Percentiles rank a stretch among this genome's conserved stretches.
phyloP scores from a whole-genome alignment of 345 rosid species.

The Linum lewisii region DNA sequence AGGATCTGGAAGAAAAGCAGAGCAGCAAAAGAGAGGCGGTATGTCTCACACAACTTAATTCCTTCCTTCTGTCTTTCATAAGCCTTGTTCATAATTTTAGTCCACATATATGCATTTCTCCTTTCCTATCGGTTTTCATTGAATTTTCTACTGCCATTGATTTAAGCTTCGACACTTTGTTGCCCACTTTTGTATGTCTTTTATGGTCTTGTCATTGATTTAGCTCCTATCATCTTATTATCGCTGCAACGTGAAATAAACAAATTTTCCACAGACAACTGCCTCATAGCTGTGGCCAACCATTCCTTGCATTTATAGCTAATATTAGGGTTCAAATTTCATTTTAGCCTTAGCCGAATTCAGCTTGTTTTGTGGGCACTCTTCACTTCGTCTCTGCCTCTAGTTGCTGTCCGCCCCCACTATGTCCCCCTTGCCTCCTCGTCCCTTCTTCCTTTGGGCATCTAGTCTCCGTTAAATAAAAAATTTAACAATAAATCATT shows the following conservation, averaged over 20 bases:
- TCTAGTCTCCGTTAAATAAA: too few relatives aligned
- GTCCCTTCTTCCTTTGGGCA: too few relatives aligned
- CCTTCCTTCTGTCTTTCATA: neutral
- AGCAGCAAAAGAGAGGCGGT: constrained; percentile 88
- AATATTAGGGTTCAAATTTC: neutral
- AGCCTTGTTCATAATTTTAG: neutral
- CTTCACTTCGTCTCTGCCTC: too few relatives aligned
- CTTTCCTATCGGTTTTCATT: neutral
- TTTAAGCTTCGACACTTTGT: neutral
- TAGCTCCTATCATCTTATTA: neutral
- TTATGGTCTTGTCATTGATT: neutral
- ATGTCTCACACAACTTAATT: constrained; percentile 8
- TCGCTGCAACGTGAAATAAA: too few relatives aligned
- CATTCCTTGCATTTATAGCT: neutral
- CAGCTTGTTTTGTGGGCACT: neutral
- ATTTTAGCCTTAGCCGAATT: neutral
- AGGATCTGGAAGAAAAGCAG: constrained; percentile 88
- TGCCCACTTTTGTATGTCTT: neutral
- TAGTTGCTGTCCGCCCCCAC: too few relatives aligned
- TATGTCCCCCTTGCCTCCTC: too few relatives aligned
- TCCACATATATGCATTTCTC: neutral
- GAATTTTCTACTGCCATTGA: neutral
- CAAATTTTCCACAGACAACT: neutral
- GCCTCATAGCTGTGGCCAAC: neutral
- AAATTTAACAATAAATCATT: too few relatives aligned